Percentiles rank a stretch among this genome's conserved stretches.
These are phyloP conservation scores for Gyrodon lividus DNA, from an alignment of 768 basidiomycete species.

Conservation along the genomic window DNA sequence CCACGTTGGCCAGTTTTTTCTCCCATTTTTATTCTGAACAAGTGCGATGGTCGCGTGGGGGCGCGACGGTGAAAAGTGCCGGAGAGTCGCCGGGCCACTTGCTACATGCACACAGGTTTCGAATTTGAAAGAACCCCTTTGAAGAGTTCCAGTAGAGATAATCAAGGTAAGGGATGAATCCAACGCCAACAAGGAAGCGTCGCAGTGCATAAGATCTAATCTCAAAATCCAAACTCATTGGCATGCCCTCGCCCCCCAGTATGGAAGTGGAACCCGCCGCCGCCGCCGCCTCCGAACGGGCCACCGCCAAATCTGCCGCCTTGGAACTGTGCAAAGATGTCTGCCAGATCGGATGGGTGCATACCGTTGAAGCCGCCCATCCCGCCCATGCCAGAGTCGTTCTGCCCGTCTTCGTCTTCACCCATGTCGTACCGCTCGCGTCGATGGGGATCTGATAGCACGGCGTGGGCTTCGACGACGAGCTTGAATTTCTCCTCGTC, in stretches of 20 bases:
- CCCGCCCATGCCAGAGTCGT: slow-evolving; percentile 39
- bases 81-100: too few species aligned
- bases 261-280: slow-evolving; percentile 33
- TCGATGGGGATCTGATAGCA: slow-evolving; percentile 73
- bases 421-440: slow-evolving; percentile 79
- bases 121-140: not conserved
- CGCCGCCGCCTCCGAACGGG: slow-evolving; percentile 30
- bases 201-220: not conserved
- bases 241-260: slow-evolving; percentile 3
- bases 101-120: too few species aligned
- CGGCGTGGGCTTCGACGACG: slow-evolving; percentile 76
- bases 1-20: slow-evolving; percentile 58
- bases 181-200: not conserved
- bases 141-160: not conserved
- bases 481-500: slow-evolving; percentile 97
- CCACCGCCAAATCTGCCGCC: slow-evolving; percentile 37
- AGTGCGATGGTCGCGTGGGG: too few species aligned
- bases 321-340: slow-evolving; percentile 65
- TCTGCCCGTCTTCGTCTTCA: slow-evolving; percentile 74
- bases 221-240: slow-evolving; percentile 21
- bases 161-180: not conserved
- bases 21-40: too few species aligned
- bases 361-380: slow-evolving; percentile 45
- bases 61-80: too few species aligned
- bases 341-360: slow-evolving; percentile 53